Evolutionary conservation across 306 rosid genomes (phyloP).

Genomic region (Pachyrhizus erosus): DNA sequence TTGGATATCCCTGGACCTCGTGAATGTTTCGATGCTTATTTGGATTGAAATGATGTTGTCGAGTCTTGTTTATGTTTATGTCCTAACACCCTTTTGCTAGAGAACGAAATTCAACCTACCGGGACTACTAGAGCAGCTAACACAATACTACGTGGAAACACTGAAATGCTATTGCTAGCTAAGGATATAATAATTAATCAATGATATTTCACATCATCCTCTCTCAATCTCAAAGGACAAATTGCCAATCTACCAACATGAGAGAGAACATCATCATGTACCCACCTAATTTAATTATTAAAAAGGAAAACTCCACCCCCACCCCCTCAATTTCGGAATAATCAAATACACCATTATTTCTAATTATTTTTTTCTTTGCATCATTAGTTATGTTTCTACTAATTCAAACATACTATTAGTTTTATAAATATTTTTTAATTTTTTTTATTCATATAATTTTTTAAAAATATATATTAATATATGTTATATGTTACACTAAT

Average conservation of each 20-base stretch:
- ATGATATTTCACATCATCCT: slow-evolving; percentile 33
- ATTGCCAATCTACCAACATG: slow-evolving; percentile 44
- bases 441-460: no score
- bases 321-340: not conserved
- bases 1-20: not conserved
- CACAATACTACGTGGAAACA: no score
- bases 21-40: not conserved
- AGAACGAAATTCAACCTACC: slow-evolving; percentile 39
- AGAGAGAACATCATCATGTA: not conserved
- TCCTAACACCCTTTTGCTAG: slow-evolving; percentile 1
- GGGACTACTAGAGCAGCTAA: not conserved
- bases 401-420: not conserved
- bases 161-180: no score
- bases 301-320: not conserved
- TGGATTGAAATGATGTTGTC: slow-evolving; percentile 33
- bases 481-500: no score
- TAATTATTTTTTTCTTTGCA: not conserved
- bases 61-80: not conserved
- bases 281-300: slow-evolving; percentile 26
- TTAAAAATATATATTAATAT: no score
- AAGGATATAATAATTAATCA: not conserved
- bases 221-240: slow-evolving; percentile 14
- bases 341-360: not conserved
- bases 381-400: not conserved
- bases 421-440: no score